Evolutionary conservation across 257 asterid genomes (phyloP), one percentile per base, ranked within the genome.

Genomic region (Parsonsia alboflavescens): DNA sequence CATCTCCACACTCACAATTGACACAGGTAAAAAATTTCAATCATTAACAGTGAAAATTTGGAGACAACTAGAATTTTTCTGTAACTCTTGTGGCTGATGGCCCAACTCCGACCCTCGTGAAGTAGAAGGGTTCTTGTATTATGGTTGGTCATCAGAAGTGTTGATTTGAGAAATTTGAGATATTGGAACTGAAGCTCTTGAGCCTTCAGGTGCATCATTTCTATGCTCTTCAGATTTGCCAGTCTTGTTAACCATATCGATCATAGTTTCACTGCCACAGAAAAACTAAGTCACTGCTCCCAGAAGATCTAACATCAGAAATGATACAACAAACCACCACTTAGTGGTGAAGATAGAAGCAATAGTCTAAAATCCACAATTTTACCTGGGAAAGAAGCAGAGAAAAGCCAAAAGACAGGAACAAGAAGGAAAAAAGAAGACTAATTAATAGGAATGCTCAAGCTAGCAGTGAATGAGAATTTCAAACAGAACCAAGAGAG

Each of bases 11-110:
- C 71, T 53, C 66, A 70, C 57, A 77, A 68, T 77, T 44, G 30
- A 15, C 72, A 72, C 28, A 33, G 68, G 58, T 69, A 76, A 41
- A 56, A 54, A 28, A 26, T 36, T 22, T 33, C 50, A 81, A 88
- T 80, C 74, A 90, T 89, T 88, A 66, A 19, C 76, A 75, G n/a
- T 73, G 82, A 45, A 87, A 78, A 58, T 81, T 82, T 56, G 75
- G 73, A 73, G 79, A 76, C 46, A 84, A 90, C n/a, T 76, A 63
- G 0, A 88, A 77, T 44, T 79, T 52, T 79, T 82, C 67, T 82
- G 85, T 46, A 78, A 74, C 77, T 74, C 65, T 67, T 83, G 77
- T 76, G 79, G 80, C 36, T 84, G 80, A 70, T 84, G 80, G 74
- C 82, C 84, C 75, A 65, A 65, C 71, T 81, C 73, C 71, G 77